Evolutionary conservation across 2,329 filamentous ascomycete species (phyloP), one percentile per base, ranked within the genome.

Genomic region (Fusarium heterosporum): DNA sequence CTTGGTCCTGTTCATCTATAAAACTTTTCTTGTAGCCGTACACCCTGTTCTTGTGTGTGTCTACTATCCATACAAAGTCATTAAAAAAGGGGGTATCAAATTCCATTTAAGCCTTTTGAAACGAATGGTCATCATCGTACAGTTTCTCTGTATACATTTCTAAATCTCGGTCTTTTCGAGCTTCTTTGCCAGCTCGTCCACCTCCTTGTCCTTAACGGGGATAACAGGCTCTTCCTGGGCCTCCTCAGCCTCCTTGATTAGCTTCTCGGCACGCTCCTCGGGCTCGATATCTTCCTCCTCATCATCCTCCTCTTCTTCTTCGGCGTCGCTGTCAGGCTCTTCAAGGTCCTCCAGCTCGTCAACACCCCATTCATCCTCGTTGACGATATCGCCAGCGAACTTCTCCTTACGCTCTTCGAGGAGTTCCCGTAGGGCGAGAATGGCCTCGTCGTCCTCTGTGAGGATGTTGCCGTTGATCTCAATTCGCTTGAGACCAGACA

Each of bases 381-480:
- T 85, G 36, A 95, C 77, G 26, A 86, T 73, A 56, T 88, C 85
- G 16, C 90, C 90, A 28, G 84, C 90, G 5, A 87, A 73, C 69
- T 90, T 88, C 76, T 95, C 91, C 81, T 94, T 94, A 66, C 93
- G 89, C 73, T 87, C 85, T 59, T 93, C 90, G 26, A 97, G 83
- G 28, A 96, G 82, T 50, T 89, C 86, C 69, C 89, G 87, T 43
- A 98, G 82, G 22, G 83, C 83, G 62, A 87, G 80, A 40, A 97
- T 85, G 28, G 87, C 87, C 45, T 87, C 83, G 71, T 98, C 93
- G 4, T 97, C 93, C 78, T 97, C 94, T 10, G 86, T 83, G 72
- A 99, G 97, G 76, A 93, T 96, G 83, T 99, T 99, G 49, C 96
- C 96, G 77, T 99, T 98, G 69, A 99, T 82, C 80, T 98, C 96